Evolutionary conservation across 345 rosid species (phyloP), one percentile per base, ranked within the genome.

Genomic region (Euclidium syriacum): DNA sequence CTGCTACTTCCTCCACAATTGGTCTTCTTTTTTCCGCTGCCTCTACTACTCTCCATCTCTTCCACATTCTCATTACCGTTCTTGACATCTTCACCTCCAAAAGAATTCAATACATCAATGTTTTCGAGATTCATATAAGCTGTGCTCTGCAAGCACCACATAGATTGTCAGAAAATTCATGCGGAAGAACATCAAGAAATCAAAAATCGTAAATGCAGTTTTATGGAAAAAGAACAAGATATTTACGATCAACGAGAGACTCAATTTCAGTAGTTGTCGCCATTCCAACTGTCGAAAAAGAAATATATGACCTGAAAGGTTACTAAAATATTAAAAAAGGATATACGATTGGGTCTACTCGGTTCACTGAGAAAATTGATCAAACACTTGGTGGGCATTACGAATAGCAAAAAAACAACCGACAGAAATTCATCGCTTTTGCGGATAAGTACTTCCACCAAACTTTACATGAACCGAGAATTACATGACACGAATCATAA

Each of bases 161-260:
- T 5, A 7, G 44, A 20, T 30, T 9, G 6, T 17, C 10, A 20
- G 7, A 41, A 10, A 56, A 59, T 18, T 33, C 25, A 53, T 5
- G 63, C 18, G 24, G 14, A n/a, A 43, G 19, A 27, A 26, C 20
- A 48, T 3, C 4, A 41, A 25, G 2, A 64, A 19, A 58, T 6
- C 33, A 32, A n/a, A n/a, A n/a, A 15, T 46, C 14, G 1, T 2
- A 10, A 52, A 30, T 20, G 20, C 1, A 33, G 12, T 18, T 32
- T 18, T 20, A n/a, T 18, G 7, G 70, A 30, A 2, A 15, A 32
- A 20, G n/a, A n/a, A n/a, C n/a, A 16, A 53, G 2, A 36, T 15
- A 55, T 70, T 60, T 67, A 86, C 92, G 92, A 52, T 91, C 92
- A 0, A 88, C 96, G 41, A 91, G 86, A 52, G 92, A 75, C 57